These are phyloP conservation scores for Alloteropsis semialata DNA, from an alignment of 176 grass and related monocot genomes.

Conservation along the genomic window DNA sequence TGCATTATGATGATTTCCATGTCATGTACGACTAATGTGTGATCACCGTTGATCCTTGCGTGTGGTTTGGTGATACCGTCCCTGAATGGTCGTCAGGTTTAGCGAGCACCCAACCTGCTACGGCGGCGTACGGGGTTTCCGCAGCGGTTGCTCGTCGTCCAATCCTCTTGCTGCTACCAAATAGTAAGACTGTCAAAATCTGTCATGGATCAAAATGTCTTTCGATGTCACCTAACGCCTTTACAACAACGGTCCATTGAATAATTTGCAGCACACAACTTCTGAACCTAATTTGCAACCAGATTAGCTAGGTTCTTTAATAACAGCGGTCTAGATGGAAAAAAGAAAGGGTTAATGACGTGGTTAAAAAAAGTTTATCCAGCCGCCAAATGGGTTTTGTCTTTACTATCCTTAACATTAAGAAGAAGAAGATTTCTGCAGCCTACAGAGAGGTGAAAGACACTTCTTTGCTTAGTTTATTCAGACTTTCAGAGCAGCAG, in stretches of 20 bases:
- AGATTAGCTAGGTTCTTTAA: background rate
- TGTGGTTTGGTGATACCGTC: background rate
- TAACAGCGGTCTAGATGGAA: background rate
- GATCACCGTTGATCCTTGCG: background rate
- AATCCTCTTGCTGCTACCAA: too few relatives aligned
- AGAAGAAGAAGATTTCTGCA: background rate
- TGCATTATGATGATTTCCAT: background rate
- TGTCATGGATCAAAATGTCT: background rate
- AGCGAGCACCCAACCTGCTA: background rate
- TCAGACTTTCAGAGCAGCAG: background rate
- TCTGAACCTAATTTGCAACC: background rate
- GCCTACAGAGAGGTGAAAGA: too few relatives aligned
- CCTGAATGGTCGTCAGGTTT: conserved; percentile 25
- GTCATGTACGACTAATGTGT: background rate
- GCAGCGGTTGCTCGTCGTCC: too few relatives aligned
- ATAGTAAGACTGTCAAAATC: too few relatives aligned
- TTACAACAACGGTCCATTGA: background rate
- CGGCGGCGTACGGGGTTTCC: conserved; percentile 7
- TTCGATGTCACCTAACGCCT: conserved; percentile 4
- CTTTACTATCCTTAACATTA: background rate
- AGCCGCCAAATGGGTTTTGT: background rate
- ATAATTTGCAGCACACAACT: background rate
- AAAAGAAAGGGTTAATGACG: background rate
- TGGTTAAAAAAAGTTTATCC: background rate
- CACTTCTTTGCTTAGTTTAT: background rate